These are phyloP conservation scores for Vigna angularis DNA, from an alignment of 306 rosid species.

Conservation along the genomic window DNA sequence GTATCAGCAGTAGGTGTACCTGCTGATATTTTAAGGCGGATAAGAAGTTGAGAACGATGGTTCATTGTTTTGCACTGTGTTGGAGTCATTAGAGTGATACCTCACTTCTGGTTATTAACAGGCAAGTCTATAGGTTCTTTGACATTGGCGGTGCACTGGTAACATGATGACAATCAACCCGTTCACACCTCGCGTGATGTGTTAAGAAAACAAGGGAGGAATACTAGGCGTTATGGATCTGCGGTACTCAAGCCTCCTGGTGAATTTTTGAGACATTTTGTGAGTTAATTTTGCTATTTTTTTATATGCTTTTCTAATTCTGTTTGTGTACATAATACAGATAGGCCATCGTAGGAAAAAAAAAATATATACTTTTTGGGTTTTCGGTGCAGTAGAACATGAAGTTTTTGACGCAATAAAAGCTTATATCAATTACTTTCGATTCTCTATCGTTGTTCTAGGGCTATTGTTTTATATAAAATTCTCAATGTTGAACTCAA, in stretches of 20 bases:
- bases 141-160: constrained; percentile 1
- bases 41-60: constrained; percentile 37
- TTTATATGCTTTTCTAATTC: constrained; percentile 14
- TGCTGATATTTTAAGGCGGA: constrained; percentile 38
- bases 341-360: background rate
- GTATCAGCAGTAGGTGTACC: constrained; percentile 25
- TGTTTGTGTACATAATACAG: constrained; percentile 20
- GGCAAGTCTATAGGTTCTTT: constrained; percentile 34
- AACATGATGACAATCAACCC: constrained; percentile 23
- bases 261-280: background rate
- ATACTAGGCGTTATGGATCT: constrained; percentile 18
- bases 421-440: background rate
- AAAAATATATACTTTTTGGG: background rate
- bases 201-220: constrained; percentile 36
- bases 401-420: background rate
- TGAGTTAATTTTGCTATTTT: constrained; percentile 20
- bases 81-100: constrained; percentile 45
- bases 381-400: constrained; percentile 5
- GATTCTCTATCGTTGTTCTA: background rate
- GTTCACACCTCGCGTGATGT: constrained; percentile 27
- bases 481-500: background rate
- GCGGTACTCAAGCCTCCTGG: constrained; percentile 11
- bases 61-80: constrained; percentile 38
- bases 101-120: constrained; percentile 46
- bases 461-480: background rate